A percentile compares a stretch with the other conserved stretches of the same genome.
Evolutionary conservation across 2,329 filamentous ascomycete species (phyloP).

Genomic region (Clonostachys byssicola): DNA sequence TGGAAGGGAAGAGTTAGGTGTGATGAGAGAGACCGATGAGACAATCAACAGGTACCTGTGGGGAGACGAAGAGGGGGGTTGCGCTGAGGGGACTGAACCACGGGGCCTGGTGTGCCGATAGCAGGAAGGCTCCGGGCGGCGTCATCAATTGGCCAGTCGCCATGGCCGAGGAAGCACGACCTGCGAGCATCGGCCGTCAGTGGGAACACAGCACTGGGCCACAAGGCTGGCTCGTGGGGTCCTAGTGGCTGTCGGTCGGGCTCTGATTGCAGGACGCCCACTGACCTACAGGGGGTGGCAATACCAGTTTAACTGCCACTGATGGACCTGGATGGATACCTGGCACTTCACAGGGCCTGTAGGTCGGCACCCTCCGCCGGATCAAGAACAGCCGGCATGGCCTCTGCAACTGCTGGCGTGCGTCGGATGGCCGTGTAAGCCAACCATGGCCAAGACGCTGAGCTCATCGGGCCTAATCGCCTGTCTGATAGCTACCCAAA

Average conservation of each 20-base stretch:
- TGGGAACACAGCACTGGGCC: constrained; percentile 4
- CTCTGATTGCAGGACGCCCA: too few relatives aligned
- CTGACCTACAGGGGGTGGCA: too few relatives aligned
- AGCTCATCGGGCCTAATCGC: too few relatives aligned
- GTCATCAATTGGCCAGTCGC: neutral
- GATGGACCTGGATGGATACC: too few relatives aligned
- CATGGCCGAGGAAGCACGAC: neutral
- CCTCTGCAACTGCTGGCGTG: too few relatives aligned
- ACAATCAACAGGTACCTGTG: neutral
- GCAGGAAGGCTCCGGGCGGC: neutral
- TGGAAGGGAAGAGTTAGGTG: constrained; percentile 1
- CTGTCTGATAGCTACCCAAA: too few relatives aligned
- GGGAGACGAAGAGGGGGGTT: neutral
- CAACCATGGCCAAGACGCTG: too few relatives aligned
- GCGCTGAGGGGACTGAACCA: neutral
- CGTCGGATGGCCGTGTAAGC: too few relatives aligned
- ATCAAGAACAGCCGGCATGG: too few relatives aligned
- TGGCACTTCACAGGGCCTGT: too few relatives aligned
- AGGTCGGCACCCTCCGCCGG: too few relatives aligned
- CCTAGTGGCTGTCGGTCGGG: constrained; percentile 15
- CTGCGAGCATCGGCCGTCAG: neutral
- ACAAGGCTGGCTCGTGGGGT: constrained; percentile 20
- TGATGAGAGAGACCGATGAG: neutral
- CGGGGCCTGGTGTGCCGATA: neutral
- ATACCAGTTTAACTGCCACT: too few relatives aligned